Evolutionary conservation across 768 basidiomycete genomes (phyloP), one percentile per base, ranked within the genome.

Genomic region (Leccinum sublutescens): DNA sequence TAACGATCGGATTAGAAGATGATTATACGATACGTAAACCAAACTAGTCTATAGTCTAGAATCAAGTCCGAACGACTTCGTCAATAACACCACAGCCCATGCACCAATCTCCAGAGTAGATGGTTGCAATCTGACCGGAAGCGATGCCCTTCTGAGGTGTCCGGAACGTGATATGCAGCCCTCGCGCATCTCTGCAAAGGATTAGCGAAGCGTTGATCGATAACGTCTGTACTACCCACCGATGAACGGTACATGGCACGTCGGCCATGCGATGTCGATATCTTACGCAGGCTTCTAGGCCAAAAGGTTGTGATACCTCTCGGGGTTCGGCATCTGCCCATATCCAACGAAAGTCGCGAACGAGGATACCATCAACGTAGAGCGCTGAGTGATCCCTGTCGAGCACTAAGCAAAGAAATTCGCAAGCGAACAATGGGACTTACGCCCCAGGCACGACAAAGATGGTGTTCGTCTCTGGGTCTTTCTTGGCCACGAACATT

Each of bases 71-170:
- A 52, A 60, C 34, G 10, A 66, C 71, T 19, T 63, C 62, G 2
- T 68, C 61, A 52, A 97, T 94, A 6, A 80, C 74, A 33, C 93
- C 95, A 67, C 88, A 89, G 2, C 95, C 95, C 31, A 96, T 77
- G 72, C 93, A 95, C 86, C 88, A 88, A 49, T 85, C 80, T 2
- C 78, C 85, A 57, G 85, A 80, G 72, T 86, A 97, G 2, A 96
- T 63, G 0, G 83, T 86, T 6, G 86, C 87, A 29, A 90, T 82
- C 73, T 98, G 95, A 1, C 95, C 95, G 0, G 86, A 82, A 0
- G 91, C 80, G 15, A 94, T 85, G 6, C 85, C 88, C 45, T 82
- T 81, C 52, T 89, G 78, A 0, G 88, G 84, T 36, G 80, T 72
- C 40, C 80, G 78, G 62, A 91, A 88, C 0, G 72, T 66, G 48